These are phyloP conservation scores for Cytospora schulzeri DNA, from an alignment of 2,329 filamentous ascomycete genomes.

Conservation along the genomic window DNA sequence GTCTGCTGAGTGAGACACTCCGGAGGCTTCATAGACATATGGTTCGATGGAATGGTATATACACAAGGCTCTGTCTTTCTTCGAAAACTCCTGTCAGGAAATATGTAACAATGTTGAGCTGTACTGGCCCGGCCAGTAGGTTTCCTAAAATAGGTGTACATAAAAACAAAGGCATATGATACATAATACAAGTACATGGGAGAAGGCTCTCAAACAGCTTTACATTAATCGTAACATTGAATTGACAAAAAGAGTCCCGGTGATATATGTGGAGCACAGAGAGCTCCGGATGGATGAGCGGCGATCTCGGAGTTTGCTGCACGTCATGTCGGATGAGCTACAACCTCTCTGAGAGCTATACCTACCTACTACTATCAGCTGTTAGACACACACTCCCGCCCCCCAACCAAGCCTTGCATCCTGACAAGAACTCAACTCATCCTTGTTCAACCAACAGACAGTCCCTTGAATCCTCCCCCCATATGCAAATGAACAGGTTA, in stretches of 20 bases:
- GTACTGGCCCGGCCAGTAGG: background rate
- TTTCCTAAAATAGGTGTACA: background rate
- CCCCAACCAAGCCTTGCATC: too few species aligned
- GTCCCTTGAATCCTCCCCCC: background rate
- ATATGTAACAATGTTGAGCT: background rate
- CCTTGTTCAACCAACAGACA: background rate
- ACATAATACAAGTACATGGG: too few species aligned
- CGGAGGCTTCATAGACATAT: background rate
- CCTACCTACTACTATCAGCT: too few species aligned
- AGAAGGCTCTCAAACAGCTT: too few species aligned
- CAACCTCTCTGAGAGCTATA: too few species aligned
- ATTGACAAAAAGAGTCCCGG: too few species aligned
- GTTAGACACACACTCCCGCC: too few species aligned
- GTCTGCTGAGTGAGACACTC: background rate
- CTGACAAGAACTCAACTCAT: too few species aligned
- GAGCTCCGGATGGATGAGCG: background rate
- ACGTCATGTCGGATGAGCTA: background rate
- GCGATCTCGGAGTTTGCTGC: background rate
- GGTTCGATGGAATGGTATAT: background rate
- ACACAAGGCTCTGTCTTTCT: background rate
- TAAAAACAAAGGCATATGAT: background rate
- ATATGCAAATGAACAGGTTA: background rate
- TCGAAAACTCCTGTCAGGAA: background rate
- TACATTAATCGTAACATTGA: too few species aligned
- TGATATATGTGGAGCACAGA: background rate